A percentile compares a stretch with the other conserved stretches of the same genome.
Evolutionary conservation across 169 alveolate species (phyloP).

Genomic region (Cryptosporidium sp.): DNA sequence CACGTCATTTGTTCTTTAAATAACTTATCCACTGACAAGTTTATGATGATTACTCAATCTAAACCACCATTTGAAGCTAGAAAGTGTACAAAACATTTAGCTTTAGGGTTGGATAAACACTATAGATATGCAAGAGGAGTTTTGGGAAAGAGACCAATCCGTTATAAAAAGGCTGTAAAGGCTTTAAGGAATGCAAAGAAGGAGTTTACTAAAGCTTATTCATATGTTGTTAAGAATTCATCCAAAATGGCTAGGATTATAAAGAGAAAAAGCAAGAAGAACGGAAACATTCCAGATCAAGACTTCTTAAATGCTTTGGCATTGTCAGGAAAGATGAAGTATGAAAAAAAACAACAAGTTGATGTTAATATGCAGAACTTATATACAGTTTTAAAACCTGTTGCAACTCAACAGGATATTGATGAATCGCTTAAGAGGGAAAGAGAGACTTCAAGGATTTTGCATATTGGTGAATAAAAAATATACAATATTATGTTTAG

Average conservation of each 20-base stretch:
- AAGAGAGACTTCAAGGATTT: slow-evolving; percentile 57
- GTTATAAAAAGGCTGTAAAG: slow-evolving; percentile 37
- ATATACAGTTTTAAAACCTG: slow-evolving; percentile 60
- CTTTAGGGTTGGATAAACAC: slow-evolving; percentile 65
- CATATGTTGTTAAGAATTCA: slow-evolving; percentile 59
- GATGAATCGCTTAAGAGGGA: slow-evolving; percentile 68
- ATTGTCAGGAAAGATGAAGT: slow-evolving; percentile 59
- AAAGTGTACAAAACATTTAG: slow-evolving; percentile 67
- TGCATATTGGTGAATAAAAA: slow-evolving; percentile 20
- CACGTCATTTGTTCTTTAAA: slow-evolving; percentile 60
- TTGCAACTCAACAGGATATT: slow-evolving; percentile 68
- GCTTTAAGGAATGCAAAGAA: slow-evolving; percentile 43
- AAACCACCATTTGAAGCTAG: slow-evolving; percentile 76
- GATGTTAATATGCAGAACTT: slow-evolving; percentile 42
- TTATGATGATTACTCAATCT: slow-evolving; percentile 37
- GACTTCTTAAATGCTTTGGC: slow-evolving; percentile 38
- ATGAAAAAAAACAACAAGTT: slow-evolving; percentile 36
- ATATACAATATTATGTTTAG: neutral
- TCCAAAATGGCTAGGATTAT: slow-evolving; percentile 59
- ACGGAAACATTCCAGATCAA: slow-evolving; percentile 35
- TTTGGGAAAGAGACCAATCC: slow-evolving; percentile 59
- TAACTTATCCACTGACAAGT: slow-evolving; percentile 61
- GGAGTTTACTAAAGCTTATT: slow-evolving; percentile 39
- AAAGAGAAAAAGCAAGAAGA: slow-evolving; percentile 55
- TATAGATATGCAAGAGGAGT: slow-evolving; percentile 75